These are phyloP conservation scores for Mucor lusitanicus DNA, from an alignment of 371 early-diverging fungal genomes.

Conservation along the genomic window DNA sequence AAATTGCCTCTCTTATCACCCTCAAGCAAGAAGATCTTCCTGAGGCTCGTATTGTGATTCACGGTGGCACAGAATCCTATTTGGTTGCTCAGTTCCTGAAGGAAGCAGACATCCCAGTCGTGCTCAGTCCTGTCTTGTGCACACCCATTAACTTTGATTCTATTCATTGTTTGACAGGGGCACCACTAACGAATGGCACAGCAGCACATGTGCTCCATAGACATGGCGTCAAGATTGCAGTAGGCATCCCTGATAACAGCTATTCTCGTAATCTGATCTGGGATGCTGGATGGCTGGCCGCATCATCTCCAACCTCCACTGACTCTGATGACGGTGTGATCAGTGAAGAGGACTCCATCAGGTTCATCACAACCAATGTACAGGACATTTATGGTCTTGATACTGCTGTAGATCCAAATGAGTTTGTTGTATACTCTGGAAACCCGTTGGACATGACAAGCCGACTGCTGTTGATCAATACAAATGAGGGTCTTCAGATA, in stretches of 20 bases:
- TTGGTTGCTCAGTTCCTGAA: conserved; percentile 64
- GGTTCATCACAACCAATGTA: conserved; percentile 71
- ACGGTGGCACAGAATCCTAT: conserved; percentile 77
- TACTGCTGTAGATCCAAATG: conserved; percentile 11
- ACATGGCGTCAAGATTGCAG: conserved; percentile 67
- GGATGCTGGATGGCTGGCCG: conserved; percentile 76
- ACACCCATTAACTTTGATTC: conserved; percentile 67
- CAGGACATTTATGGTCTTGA: conserved; percentile 62
- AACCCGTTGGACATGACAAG: conserved; percentile 59
- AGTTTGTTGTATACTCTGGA: conserved; percentile 58
- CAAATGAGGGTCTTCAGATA: conserved; percentile 11
- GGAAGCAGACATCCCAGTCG: conserved; percentile 58
- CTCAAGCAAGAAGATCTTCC: conserved; percentile 54
- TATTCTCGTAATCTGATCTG: conserved; percentile 68
- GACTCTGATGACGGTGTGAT: conserved; percentile 34
- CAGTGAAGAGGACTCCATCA: conserved; percentile 64
- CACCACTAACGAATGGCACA: conserved; percentile 57
- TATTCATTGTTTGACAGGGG: conserved; percentile 66
- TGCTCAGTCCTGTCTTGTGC: conserved; percentile 69
- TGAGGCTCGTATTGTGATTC: conserved; percentile 40
- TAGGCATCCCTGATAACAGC: conserved; percentile 61
- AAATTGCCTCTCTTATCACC: conserved; percentile 65
- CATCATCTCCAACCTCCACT: conserved; percentile 32
- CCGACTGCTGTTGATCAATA: conserved; percentile 40
- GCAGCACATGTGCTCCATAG: conserved; percentile 61